Evolutionary conservation across 1,284 basidiomycete species (phyloP).

Genomic region (Apiotrichum gracile): DNA sequence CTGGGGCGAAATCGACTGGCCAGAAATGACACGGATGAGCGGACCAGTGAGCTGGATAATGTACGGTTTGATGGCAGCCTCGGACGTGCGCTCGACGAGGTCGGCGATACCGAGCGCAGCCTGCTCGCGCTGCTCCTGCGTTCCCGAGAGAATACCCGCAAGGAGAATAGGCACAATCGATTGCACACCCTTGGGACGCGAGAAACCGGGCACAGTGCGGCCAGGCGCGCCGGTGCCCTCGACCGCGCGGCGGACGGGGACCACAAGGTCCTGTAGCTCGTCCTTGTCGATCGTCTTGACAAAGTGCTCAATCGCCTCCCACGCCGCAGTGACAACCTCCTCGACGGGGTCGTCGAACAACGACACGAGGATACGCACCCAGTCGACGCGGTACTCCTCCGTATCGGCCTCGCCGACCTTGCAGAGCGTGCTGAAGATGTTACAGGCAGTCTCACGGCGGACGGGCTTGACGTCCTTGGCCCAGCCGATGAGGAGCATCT

Average conservation of each 20-base stretch:
- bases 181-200: slow-evolving; percentile 80
- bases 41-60: slow-evolving; percentile 95
- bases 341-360: slow-evolving; percentile 73
- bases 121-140: slow-evolving; percentile 64
- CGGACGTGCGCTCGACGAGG: slow-evolving; percentile 82
- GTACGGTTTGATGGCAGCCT: slow-evolving; percentile 87
- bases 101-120: slow-evolving; percentile 93
- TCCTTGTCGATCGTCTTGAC: slow-evolving; percentile 90
- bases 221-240: slow-evolving; percentile 79
- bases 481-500: slow-evolving; percentile 87
- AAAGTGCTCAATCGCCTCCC: slow-evolving; percentile 76
- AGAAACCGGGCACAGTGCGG: slow-evolving; percentile 76
- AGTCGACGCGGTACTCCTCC: slow-evolving; percentile 81
- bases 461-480: slow-evolving; percentile 65
- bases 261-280: slow-evolving; percentile 80
- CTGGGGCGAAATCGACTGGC: slow-evolving; percentile 77
- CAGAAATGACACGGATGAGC: slow-evolving; percentile 85
- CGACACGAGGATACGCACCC: slow-evolving; percentile 87
- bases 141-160: slow-evolving; percentile 58
- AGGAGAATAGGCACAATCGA: slow-evolving; percentile 85
- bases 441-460: slow-evolving; percentile 71
- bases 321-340: slow-evolving; percentile 73
- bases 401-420: slow-evolving; percentile 68
- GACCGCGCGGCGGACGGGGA: slow-evolving; percentile 80
- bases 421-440: slow-evolving; percentile 74